These are phyloP conservation scores for Pseudotsuga menziesii DNA, from an alignment of 75 land plant genomes.

Conservation along the genomic window DNA sequence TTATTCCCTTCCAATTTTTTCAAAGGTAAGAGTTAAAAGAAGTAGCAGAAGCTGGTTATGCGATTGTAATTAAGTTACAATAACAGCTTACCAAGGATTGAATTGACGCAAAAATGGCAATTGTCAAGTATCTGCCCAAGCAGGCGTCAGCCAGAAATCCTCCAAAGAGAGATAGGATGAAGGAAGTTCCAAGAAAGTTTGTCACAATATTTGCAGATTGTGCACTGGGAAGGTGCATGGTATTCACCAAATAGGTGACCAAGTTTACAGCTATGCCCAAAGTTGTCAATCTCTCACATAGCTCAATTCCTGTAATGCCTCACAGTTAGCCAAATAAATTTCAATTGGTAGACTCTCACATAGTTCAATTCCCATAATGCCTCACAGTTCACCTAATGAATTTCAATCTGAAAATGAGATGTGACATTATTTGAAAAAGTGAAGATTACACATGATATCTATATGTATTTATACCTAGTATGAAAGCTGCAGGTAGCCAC, in stretches of 20 bases:
- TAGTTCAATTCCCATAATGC: conserved; percentile 54
- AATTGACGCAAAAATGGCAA: conserved; percentile 40
- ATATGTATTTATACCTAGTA: conserved; percentile 34
- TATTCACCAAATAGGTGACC: conserved; percentile 39
- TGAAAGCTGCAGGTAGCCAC: conserved; percentile 64
- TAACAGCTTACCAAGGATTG: conserved; percentile 39
- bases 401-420: not conserved
- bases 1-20: no score
- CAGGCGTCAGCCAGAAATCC: conserved; percentile 83
- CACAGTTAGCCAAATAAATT: not conserved
- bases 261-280: conserved; percentile 62
- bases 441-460: no score
- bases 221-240: conserved; percentile 58
- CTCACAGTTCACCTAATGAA: not conserved
- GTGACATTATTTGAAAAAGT: no score
- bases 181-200: conserved; percentile 70
- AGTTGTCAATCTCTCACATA: conserved; percentile 70
- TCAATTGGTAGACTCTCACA: conserved; percentile 62
- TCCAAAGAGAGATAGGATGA: conserved; percentile 63
- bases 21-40: no score
- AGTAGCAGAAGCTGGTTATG: not conserved
- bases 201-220: conserved; percentile 76
- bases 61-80: not conserved
- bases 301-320: conserved; percentile 52
- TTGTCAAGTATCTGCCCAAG: conserved; percentile 67